Base-by-base conservation (phyloP, 1,284 basidiomycete genomes). In the Xerocomus minutiporus region DNA sequence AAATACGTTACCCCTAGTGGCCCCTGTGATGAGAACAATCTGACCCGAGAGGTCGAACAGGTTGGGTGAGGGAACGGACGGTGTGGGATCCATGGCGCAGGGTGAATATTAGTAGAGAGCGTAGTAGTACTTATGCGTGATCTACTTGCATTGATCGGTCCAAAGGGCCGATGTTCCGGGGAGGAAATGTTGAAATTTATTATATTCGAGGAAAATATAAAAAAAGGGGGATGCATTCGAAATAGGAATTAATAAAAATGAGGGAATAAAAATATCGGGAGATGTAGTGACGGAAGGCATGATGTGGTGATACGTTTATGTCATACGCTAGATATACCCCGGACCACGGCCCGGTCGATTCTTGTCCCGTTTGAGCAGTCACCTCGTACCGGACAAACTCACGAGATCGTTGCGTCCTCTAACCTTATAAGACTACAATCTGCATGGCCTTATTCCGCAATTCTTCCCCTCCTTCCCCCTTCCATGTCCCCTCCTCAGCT, bases 21-120 rank as follows among this genome's bases (percentile, higher is more conserved):
- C 84, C 55, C 86, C 86, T 42, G 87, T 89, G 62, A 89, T 78
- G 69, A 89, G 80, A 35, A 78, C 83, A 54, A 78, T 83, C 62
- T 81, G 74, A 51, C 79, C 78, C 9, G 67, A 65, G 62, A 88
- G 77, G 55, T 78, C 76, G 68, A 88, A 89, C 43, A 88, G 77
- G 45, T 73, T 68, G 56, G 70, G 77, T 20, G 80, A 73, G 51
- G 77, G 70, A 41, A 76, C 43, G 28, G 61, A 42, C n/a, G 76
- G 77, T 39, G 77, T 68, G 46, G 72, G 66, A 54, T 77, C 74
- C 76, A 78, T 79, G 51, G 55, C 48, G 54, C 32, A 31, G 47
- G 7, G 45, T 17, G 23, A 40, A 20, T 20, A 20, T 20, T 20
- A 20, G 20, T 20, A 20, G 20, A 20, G 20, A 20, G 20, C 2